Conservation (phyloP, 2,329 filamentous ascomycete species). For the Colletotrichum chlorophyti region DNA sequence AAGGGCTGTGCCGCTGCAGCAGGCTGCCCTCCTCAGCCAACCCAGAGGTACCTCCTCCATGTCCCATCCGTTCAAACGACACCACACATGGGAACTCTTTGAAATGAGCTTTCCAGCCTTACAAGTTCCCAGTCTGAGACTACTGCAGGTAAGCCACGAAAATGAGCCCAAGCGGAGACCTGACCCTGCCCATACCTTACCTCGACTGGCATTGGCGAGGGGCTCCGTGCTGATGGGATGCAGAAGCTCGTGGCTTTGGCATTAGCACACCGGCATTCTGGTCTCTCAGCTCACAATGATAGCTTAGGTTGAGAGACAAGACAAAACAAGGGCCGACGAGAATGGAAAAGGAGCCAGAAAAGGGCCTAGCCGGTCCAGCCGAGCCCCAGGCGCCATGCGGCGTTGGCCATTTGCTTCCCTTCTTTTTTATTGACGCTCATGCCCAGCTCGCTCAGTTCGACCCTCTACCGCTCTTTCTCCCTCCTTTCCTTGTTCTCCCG, state of each 20-base stretch:
- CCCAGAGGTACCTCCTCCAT: background rate
- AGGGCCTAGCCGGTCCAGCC: constrained; percentile 3
- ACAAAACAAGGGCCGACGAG: constrained; percentile 5
- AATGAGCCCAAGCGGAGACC: constrained; percentile 17
- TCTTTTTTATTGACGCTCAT: constrained; percentile 20
- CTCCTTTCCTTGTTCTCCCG: background rate
- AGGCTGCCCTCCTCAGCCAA: no score
- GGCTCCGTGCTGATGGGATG: constrained; percentile 9
- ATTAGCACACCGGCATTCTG: no score
- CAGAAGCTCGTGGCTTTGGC: constrained; percentile 17
- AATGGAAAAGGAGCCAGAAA: constrained; percentile 19
- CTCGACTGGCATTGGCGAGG: constrained; percentile 17
- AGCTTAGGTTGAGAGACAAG: constrained; percentile 1
- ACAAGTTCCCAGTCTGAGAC: constrained; percentile 5
- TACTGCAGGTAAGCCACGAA: constrained; percentile 21
- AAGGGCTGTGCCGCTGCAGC: constrained; percentile 10
- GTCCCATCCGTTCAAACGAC: background rate
- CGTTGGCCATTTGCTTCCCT: background rate
- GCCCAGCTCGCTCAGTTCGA: background rate
- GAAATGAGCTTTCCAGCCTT: constrained; percentile 10
- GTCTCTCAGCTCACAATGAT: constrained; percentile 13
- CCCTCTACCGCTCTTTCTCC: background rate
- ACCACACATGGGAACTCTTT: no score
- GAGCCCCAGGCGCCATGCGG: constrained; percentile 7
- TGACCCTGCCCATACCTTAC: constrained; percentile 10